Evolutionary conservation across 495 filamentous ascomycete species (phyloP).

Genomic region (Trichocladium uniseriatum): DNA sequence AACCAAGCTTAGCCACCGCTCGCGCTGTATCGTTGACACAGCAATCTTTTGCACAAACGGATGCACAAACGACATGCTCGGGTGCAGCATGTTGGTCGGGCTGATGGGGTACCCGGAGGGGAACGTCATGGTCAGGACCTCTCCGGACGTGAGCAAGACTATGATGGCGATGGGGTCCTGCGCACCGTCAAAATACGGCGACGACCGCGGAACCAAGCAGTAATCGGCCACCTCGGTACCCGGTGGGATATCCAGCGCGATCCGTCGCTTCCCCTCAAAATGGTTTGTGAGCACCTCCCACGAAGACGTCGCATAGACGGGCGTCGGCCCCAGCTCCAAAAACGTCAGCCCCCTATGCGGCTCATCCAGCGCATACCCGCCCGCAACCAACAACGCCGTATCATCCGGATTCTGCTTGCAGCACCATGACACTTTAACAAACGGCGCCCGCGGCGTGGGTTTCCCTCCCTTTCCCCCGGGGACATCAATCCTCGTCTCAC

Average conservation of each 20-base stretch:
- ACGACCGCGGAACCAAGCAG: slow-evolving; percentile 67
- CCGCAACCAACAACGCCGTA: slow-evolving; percentile 78
- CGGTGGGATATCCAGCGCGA: slow-evolving; percentile 67
- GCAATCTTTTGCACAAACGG: slow-evolving; percentile 68
- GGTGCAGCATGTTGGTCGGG: slow-evolving; percentile 82
- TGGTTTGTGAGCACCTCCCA: slow-evolving; percentile 74
- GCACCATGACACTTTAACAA: slow-evolving; percentile 78
- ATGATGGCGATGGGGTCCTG: slow-evolving; percentile 85
- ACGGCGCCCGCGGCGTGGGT: slow-evolving; percentile 46
- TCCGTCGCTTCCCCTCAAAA: slow-evolving; percentile 59
- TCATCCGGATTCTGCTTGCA: slow-evolving; percentile 86
- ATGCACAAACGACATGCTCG: slow-evolving; percentile 73
- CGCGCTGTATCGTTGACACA: slow-evolving; percentile 60
- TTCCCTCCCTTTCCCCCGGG: slow-evolving; percentile 28
- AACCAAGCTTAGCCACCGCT: slow-evolving; percentile 77
- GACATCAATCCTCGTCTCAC: slow-evolving; percentile 58
- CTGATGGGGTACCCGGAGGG: slow-evolving; percentile 83
- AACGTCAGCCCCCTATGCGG: slow-evolving; percentile 71
- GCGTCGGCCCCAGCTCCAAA: slow-evolving; percentile 78
- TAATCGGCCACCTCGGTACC: slow-evolving; percentile 74
- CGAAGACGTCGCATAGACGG: slow-evolving; percentile 79
- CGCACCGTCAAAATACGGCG: slow-evolving; percentile 75
- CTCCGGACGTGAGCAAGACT: slow-evolving; percentile 71
- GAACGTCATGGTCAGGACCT: slow-evolving; percentile 80
- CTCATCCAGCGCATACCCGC: slow-evolving; percentile 57